Base-by-base conservation (phyloP, 2,329 filamentous ascomycete species). In the Aureobasidium sp. region DNA sequence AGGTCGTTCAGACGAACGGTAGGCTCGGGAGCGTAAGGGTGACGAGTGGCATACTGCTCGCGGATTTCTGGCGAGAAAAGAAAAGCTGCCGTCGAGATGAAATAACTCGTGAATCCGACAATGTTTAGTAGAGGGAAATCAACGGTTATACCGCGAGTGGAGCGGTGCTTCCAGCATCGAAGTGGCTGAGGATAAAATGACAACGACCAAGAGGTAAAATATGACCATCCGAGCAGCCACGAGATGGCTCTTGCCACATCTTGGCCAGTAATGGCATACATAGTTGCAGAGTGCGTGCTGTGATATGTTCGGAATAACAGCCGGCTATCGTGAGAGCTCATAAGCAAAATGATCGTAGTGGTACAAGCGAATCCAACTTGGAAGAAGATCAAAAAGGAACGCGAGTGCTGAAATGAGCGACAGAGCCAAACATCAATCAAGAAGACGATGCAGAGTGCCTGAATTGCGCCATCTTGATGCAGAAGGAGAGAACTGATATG, bases 111-210 rank as follows among this genome's bases (percentile, higher is more conserved):
- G 70, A 91, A 93, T 53, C 88, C 86, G 74, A 78, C 67, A 34
- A 77, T 65, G 69, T 93, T 93, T 61, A 89, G 76, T 16, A 86
- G 77, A 16, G 89, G 89, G 64, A 94, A 96, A 68, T 96, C 90
- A 59, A 95, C 84, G 0, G 89, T 88, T 4, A 91, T 84, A 35
- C 93, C 93, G 17, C 81, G 78, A 4, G 90, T 96, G 7, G 88
- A 86, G 54, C 81, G 80, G 51, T 89, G 84, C 25, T 75, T 75
- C 67, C 78, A 85, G 75, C 96, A 97, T 58, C 89, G 79, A 56
- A 94, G 71, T 6, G 86, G 82, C 67, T 97, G 93, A 1, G 91
- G 90, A 68, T 97, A 97, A 73, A 96, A 97, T 14, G 89, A 95
- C 14, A 84, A 72, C 11, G 87, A 91, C 91, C 91, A 70, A 22